Evolutionary conservation across 1,284 basidiomycete species (phyloP), one percentile per base, ranked within the genome.

Genomic region (Takashimella koratensis): DNA sequence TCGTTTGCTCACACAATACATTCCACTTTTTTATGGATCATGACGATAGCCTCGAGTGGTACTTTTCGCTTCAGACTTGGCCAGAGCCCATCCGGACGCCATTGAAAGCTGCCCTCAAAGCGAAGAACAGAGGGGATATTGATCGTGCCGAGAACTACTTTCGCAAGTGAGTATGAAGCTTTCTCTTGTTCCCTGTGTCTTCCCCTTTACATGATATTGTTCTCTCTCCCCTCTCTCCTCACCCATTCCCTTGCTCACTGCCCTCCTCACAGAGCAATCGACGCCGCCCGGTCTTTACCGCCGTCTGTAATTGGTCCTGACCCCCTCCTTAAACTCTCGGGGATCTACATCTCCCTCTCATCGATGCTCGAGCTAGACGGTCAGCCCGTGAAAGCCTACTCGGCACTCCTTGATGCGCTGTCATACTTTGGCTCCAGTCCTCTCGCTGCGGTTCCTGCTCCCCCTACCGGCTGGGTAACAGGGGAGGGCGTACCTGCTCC

Each of bases 11-110:
- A n/a, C n/a, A n/a, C n/a, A n/a, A n/a, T n/a, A n/a, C n/a, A n/a
- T n/a, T n/a, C n/a, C n/a, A n/a, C n/a, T n/a, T n/a, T n/a, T n/a
- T n/a, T n/a, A n/a, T n/a, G n/a, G n/a, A n/a, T n/a, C n/a, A n/a
- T n/a, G n/a, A 52, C 43, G 13, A 11, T 49, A 76, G 74, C 6
- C 58, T 76, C 5, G 75, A 76, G 46, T 76, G 68, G 62, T 76
- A 74, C 57, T 69, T 65, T 45, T 66, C 73, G 11, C 62, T 75
- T 3, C 60, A 64, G 16, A 68, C 67, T 24, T 76, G 72, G 72
- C 75, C 75, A n/a, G 66, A 70, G 44, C 60, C 65, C 3, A 56
- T 76, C 23, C 64, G 73, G 21, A 67, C 65, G 13, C 69, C 71
- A 11, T 57, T 76, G 22, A 63, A 65, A 57, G 62, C 64, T 41